phyloP scores from a whole-genome alignment of 805 yeast species.

The Ogataea haglerorum region DNA sequence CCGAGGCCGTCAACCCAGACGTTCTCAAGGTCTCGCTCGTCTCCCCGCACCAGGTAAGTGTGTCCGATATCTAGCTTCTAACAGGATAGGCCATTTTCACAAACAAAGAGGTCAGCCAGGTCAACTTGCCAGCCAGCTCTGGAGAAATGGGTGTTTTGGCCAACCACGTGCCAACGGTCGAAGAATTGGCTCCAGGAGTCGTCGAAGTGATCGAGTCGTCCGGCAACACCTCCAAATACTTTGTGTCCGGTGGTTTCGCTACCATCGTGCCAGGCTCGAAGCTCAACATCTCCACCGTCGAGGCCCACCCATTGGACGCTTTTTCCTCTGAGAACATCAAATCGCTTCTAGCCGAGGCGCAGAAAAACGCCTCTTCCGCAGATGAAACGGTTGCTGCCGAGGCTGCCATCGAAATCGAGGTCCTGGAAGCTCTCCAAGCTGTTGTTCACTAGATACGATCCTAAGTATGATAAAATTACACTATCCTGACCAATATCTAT shows the following conservation, averaged over 20 bases:
- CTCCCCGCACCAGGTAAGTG: slow-evolving; percentile 68
- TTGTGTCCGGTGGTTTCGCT: slow-evolving; percentile 95
- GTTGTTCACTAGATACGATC: slow-evolving; percentile 38
- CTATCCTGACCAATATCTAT: slow-evolving; percentile 62
- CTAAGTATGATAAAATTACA: slow-evolving; percentile 14
- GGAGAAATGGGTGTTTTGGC: slow-evolving; percentile 98
- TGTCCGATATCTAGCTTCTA: slow-evolving; percentile 2
- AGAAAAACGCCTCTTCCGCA: slow-evolving; percentile 78
- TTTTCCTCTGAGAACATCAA: slow-evolving; percentile 79
- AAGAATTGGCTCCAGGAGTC: slow-evolving; percentile 94
- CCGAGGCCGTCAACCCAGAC: slow-evolving; percentile 65
- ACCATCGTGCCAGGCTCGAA: slow-evolving; percentile 93
- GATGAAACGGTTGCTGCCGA: slow-evolving; percentile 90
- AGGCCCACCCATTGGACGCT: slow-evolving; percentile 88
- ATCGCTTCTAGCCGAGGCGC: slow-evolving; percentile 85
- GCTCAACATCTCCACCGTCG: slow-evolving; percentile 87
- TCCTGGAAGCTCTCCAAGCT: slow-evolving; percentile 87
- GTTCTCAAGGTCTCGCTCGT: slow-evolving; percentile 85
- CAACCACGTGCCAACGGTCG: slow-evolving; percentile 95
- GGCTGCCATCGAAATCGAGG: slow-evolving; percentile 94
- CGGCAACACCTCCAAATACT: slow-evolving; percentile 71
- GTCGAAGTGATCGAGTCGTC: slow-evolving; percentile 84
- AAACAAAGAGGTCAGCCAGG: slow-evolving; percentile 53
- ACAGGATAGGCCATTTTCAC: slow-evolving; percentile 27
- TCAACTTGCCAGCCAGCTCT: slow-evolving; percentile 90